Base-by-base conservation (phyloP, 495 filamentous ascomycete species). In the Penicillium samsonianum region DNA sequence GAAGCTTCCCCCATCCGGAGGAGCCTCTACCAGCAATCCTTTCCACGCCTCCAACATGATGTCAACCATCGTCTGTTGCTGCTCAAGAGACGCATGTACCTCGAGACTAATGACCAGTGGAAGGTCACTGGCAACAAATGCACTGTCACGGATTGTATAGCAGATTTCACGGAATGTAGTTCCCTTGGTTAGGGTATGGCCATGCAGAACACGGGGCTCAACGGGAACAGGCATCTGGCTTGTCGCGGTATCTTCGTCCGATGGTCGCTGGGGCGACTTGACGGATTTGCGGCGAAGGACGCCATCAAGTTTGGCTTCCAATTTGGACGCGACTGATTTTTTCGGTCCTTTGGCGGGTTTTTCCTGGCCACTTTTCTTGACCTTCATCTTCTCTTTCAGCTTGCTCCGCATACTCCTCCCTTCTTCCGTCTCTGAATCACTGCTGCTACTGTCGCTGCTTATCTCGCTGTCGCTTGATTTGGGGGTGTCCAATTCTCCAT, bases 71-170 rank as follows among this genome's bases (percentile, higher is more conserved):
- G 84, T 84, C 61, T 89, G 83, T 65, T 97, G 92, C 67, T 97
- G 93, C 42, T 86, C 81, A 0, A 80, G 67, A 57, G 79, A 78
- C 30, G 89, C 90, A 73, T 96, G 93, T 0, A 96, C 90, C 68
- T 98, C 93, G 9, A 98, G 77, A 62, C 90, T 94, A 57, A 96
- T 84, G 37, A 98, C 92, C 2, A 98, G 75, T 0, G 93, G 93
- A 1, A 92, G 74, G 49, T 96, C 87, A 31, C 78, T 85, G 4
- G 77, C 80, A 7, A 85, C 75, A 64, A 98, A 97, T 0, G 89
- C 90, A 63, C 86, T 81, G 44, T 96, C 85, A 19, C 84, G 77
- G 47, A 97, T 91, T 0, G 90, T 84, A 51, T 80, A 76, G 71
- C 91, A 96, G 1, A 96, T 92, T 16, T 88, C 82, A 31, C 90